These are phyloP conservation scores for Isabelozyma gotoi DNA, from an alignment of 805 yeast genomes.

Conservation along the genomic window DNA sequence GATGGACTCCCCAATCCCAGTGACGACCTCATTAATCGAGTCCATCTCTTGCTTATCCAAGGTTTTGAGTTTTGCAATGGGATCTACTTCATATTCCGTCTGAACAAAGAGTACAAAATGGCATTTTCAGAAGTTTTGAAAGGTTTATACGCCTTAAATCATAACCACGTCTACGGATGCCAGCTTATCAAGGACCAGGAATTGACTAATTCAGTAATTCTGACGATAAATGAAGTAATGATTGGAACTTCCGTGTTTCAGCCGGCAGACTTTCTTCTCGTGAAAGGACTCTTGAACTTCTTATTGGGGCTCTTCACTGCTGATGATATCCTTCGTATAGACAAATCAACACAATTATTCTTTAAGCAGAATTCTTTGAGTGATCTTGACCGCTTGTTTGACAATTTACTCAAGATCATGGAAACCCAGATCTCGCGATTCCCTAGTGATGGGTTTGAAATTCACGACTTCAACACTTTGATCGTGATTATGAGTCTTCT, in stretches of 20 bases:
- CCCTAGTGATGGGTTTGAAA: not conserved
- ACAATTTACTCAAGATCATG: conserved; percentile 6
- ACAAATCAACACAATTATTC: not conserved
- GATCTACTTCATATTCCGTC: not conserved
- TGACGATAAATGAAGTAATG: not conserved
- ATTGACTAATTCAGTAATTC: not conserved
- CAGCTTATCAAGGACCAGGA: not conserved
- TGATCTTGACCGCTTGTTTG: conserved; percentile 1
- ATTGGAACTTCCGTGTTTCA: not conserved
- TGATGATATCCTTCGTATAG: not conserved
- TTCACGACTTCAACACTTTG: conserved; percentile 1
- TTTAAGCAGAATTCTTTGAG: not conserved
- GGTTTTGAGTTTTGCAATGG: conserved; percentile 14
- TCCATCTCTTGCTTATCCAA: conserved; percentile 9
- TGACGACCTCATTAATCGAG: conserved; percentile 7
- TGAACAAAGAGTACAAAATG: conserved; percentile 5
- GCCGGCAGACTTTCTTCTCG: conserved; percentile 1
- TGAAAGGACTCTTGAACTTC: conserved; percentile 11
- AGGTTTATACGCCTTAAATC: conserved; percentile 23
- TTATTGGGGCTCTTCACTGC: conserved; percentile 8
- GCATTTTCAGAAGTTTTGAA: conserved; percentile 21
- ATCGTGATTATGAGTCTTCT: not conserved
- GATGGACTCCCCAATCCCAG: conserved; percentile 14
- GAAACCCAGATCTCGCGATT: not conserved
- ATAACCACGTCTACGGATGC: conserved; percentile 11